Base-by-base conservation (phyloP, 1,139 yeast species). In the Hemisphaericaspora subhashii region DNA sequence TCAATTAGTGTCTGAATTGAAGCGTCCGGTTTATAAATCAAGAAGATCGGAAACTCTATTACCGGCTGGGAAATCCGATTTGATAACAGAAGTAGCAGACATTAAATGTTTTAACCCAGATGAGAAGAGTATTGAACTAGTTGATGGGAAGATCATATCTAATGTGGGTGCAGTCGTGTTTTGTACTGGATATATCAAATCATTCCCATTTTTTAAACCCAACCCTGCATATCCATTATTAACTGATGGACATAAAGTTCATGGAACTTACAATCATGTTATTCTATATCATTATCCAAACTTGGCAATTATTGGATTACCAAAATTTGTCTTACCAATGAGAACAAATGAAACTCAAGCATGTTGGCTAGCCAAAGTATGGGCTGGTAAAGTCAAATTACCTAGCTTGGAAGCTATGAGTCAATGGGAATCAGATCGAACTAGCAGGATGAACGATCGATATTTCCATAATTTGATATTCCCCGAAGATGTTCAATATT, bases 181-280 rank as follows among this genome's bases (percentile, higher is more conserved):
- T 45, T 72, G 77, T 51, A 74, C 79, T 1, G 79, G 79, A 7
- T 74, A 72, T 47, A 53, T 66, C 24, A 71, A 70, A 49, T 57
- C 59, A 37, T 45, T 69, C 25, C 77, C 77, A 6, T 73, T 73
- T 42, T 54, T 73, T 34, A 55, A 61, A 40, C 20, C 11, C 10
- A 34, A 18, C 6, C 22, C 21, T 14, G 48, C 61, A n/a, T 58
- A 64, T 40, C 37, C 44, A 4, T 50, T 63, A 10, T 44, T 62
- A 23, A 54, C 62, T n/a, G 60, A 62, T 37, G 72, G 74, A 10
- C 38, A 45, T 4, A 58, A 54, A 28, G 52, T 71, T 15, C 54
- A 61, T 30, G 52, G 62, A 31, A 37, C 73, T 12, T 69, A 68
- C 52, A 58, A 64, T 39, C 77, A 72, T 40, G 55, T 72, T 10